phyloP scores from a whole-genome alignment of 495 filamentous ascomycete species.

The Parachaetomium inaequale region DNA sequence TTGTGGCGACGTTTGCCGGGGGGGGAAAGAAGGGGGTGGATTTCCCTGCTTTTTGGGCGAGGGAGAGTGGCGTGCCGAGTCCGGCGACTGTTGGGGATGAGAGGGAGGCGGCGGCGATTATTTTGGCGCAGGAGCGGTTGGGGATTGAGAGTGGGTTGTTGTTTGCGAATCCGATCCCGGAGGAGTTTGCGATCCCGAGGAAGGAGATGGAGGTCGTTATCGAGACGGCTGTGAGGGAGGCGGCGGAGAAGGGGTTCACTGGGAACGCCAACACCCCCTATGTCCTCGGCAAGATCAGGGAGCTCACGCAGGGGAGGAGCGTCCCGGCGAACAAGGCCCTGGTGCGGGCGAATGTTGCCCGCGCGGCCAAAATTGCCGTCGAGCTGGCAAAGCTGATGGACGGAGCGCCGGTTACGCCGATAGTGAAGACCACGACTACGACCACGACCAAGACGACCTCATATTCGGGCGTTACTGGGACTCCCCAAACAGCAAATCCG shows the following conservation, averaged over 20 bases:
- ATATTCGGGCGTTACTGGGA: not conserved
- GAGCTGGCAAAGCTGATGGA: constrained; percentile 61
- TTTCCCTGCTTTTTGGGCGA: constrained; percentile 85
- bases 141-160: constrained; percentile 68
- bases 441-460: constrained; percentile 8
- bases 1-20: constrained; percentile 72
- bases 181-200: constrained; percentile 64
- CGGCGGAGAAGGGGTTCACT: constrained; percentile 60
- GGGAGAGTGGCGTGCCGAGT: constrained; percentile 77
- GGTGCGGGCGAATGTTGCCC: constrained; percentile 72
- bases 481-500: not conserved
- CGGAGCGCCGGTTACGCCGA: constrained; percentile 11
- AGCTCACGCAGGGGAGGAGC: constrained; percentile 69
- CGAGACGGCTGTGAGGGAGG: constrained; percentile 66
- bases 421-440: too few relatives aligned
- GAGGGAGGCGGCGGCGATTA: constrained; percentile 77
- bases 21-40: constrained; percentile 56
- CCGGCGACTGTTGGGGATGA: constrained; percentile 70
- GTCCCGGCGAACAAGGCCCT: constrained; percentile 72
- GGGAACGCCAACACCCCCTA: constrained; percentile 88
- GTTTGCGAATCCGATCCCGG: constrained; percentile 85
- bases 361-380: constrained; percentile 74
- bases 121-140: constrained; percentile 56
- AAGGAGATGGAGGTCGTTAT: constrained; percentile 71
- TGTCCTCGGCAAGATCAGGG: constrained; percentile 74